Base-by-base conservation (phyloP, 805 yeast species). In the Pichia thaimueangensis region DNA sequence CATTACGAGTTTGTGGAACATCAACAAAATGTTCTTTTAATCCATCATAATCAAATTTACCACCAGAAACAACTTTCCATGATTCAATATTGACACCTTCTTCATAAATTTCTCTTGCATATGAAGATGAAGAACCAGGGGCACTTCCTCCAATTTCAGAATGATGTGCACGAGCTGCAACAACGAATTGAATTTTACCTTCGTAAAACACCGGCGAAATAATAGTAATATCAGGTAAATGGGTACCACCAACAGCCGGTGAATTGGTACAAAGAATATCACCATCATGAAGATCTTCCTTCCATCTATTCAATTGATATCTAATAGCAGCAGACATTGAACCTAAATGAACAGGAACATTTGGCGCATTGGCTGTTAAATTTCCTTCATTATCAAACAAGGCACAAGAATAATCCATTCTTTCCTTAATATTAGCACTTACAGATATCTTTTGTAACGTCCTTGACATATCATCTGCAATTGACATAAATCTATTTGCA, bases 41-140 rank as follows among this genome's bases (percentile, higher is more conserved):
- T 59, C 82, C 76, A 73, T 31, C 69, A 57, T 32, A 32, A 17
- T 88, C 88, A 58, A 89, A 89, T 34, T 65, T 67, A 2, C 95
- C 95, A n/a, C n/a, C 23, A 8, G 71, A 32, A 9, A 32, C 35
- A 32, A 32, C 23, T 32, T 42, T 74, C 67, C 27, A 70, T 63
- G 9, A 88, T 89, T n/a, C 91, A 69, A 47, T 84, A 70, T 58
- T 82, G 89, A 1, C 93, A 35, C 97, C 97, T 63, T 89, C 97
- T 57, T 89, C 88, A 69, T 78, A 82, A 29, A 91, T 64, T 45
- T 80, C 79, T 55, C 80, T 86, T 3, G 96, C 86, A 56, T 83
- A 80, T 9, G 96, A 95, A 11, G 97, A 96, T 87, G 91, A 87
- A 0, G 95, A 83, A 1, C 97, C 97, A 1, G 97, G 95, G 27